These are phyloP conservation scores for Crithidia sp. DNA, from an alignment of 208 protist species.

Conservation along the genomic window DNA sequence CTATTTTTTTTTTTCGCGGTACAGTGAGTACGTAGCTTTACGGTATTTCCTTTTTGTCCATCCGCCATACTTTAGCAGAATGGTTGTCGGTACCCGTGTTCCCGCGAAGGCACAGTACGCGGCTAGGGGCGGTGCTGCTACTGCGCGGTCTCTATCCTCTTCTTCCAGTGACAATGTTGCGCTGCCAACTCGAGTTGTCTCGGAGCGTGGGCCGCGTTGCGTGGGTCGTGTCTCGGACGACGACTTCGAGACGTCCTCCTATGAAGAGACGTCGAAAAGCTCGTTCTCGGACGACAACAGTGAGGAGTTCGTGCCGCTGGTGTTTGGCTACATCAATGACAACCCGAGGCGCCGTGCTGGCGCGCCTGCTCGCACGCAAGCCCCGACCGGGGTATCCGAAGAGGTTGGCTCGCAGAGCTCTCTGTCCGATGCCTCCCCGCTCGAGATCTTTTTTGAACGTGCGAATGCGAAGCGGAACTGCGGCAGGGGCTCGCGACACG, in stretches of 20 bases:
- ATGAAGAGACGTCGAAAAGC: constrained; percentile 33
- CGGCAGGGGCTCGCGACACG: constrained; percentile 12
- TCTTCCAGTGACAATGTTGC: constrained; percentile 20
- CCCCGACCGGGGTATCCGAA: constrained; percentile 25
- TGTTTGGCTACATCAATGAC: constrained; percentile 53
- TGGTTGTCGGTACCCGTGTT: constrained; percentile 3
- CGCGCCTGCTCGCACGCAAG: constrained; percentile 13
- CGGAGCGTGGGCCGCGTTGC: constrained; percentile 12
- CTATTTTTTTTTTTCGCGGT: no score
- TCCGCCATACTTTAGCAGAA: background rate
- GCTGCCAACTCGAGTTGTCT: constrained; percentile 19
- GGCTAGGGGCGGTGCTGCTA: background rate
- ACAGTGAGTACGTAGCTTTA: background rate
- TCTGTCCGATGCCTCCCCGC: constrained; percentile 19
- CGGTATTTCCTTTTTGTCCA: background rate
- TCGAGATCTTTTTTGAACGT: constrained; percentile 24
- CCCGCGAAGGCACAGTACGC: background rate
- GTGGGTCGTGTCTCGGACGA: constrained; percentile 33
- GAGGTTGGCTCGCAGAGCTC: constrained; percentile 17
- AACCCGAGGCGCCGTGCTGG: constrained; percentile 33
- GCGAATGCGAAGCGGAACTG: constrained; percentile 15
- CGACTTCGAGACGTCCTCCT: constrained; percentile 34
- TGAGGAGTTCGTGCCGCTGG: constrained; percentile 59
- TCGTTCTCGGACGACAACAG: constrained; percentile 65
- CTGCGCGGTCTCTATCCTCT: constrained; percentile 10